A percentile compares a stretch with the other conserved stretches of the same genome.
Conservation (phyloP, 148 eudicot species). For the Camellia japonica region DNA sequence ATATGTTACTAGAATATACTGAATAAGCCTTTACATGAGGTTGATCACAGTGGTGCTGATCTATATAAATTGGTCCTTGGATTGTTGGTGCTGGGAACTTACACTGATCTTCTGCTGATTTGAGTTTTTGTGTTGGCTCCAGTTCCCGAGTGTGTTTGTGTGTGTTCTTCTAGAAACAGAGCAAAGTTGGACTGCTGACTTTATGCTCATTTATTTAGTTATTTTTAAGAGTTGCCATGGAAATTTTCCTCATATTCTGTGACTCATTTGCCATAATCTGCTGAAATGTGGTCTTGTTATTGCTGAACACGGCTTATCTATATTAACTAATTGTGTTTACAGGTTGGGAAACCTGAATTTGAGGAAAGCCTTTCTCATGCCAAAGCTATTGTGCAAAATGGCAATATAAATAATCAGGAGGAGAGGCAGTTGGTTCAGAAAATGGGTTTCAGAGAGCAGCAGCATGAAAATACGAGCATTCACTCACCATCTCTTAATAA, state of each 20-base stretch:
- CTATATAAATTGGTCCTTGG: neutral
- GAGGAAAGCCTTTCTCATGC: conserved; percentile 28
- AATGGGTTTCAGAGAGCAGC: conserved; percentile 23
- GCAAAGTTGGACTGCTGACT: neutral
- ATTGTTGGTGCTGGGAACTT: neutral
- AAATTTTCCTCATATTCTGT: neutral
- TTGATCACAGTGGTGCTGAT: neutral
- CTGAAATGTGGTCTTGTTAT: neutral
- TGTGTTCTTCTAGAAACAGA: neutral
- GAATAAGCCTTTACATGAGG: neutral
- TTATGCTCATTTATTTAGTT: too few species aligned
- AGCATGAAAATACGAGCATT: conserved; percentile 24
- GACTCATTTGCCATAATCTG: neutral
- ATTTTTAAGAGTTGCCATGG: neutral
- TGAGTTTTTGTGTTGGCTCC: neutral
- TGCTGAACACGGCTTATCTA: neutral
- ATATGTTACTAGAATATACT: neutral
- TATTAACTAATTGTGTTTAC: neutral
- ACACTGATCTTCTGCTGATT: neutral
- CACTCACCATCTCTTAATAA: conserved; percentile 18
- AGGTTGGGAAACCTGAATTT: conserved; percentile 45
- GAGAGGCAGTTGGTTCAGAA: conserved; percentile 27
- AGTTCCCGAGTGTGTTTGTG: neutral
- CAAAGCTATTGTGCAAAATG: conserved; percentile 28
- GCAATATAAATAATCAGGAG: conserved; percentile 29